Conservation (phyloP, 1,284 basidiomycete species). For the Vanrija humicola region DNA sequence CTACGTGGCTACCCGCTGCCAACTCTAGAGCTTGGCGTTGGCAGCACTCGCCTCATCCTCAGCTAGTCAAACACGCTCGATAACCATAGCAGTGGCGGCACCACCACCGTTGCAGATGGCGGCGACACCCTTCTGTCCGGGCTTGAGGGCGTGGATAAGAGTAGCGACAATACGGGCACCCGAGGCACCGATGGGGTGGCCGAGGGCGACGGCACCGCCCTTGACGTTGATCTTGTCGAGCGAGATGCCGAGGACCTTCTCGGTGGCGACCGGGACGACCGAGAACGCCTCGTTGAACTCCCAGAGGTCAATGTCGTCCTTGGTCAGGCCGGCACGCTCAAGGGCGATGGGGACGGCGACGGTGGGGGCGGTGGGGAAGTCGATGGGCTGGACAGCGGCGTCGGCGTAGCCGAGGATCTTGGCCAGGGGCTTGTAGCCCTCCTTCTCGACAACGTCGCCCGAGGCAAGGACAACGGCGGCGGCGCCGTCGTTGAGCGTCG, state of each 20-base stretch:
- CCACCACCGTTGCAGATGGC: constrained; percentile 98
- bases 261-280: constrained; percentile 84
- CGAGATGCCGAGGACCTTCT: constrained; percentile 80
- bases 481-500: constrained; percentile 95
- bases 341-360: constrained; percentile 86
- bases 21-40: background rate
- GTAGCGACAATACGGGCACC: constrained; percentile 94
- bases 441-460: constrained; percentile 80
- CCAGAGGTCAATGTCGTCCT: constrained; percentile 83
- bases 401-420: constrained; percentile 92
- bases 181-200: constrained; percentile 91
- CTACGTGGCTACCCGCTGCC: no score
- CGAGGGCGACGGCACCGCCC: constrained; percentile 90
- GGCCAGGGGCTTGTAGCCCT: constrained; percentile 84
- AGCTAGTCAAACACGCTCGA: constrained; percentile 66
- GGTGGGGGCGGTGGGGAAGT: constrained; percentile 95
- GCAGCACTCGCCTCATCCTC: constrained; percentile 8
- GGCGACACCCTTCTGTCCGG: constrained; percentile 95
- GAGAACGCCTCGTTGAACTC: constrained; percentile 99
- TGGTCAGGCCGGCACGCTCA: constrained; percentile 74
- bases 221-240: constrained; percentile 86
- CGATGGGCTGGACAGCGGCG: constrained; percentile 91
- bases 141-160: constrained; percentile 82
- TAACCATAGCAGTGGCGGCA: constrained; percentile 82
- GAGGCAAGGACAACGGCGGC: constrained; percentile 91